phyloP scores from a whole-genome alignment of 192 early-diverging fungal species.

The Allomyces macrogynus region DNA sequence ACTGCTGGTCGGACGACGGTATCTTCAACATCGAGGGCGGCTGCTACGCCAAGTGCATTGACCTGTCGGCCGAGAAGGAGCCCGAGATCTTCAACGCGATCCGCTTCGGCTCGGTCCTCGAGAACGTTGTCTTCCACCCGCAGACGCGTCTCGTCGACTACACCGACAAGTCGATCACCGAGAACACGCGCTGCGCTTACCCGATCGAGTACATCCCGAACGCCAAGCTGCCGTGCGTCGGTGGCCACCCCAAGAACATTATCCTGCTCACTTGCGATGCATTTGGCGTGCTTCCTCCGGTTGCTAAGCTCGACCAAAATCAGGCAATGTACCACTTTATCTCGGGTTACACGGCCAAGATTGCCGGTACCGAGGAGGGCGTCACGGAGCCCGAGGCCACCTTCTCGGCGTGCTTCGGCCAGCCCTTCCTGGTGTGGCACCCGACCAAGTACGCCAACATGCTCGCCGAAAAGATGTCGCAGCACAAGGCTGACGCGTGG shows the following conservation, averaged over 20 bases:
- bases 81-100: conserved; percentile 97
- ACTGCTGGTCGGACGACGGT: conserved; percentile 94
- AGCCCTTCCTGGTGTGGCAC: conserved; percentile 94
- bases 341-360: conserved; percentile 93
- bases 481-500: conserved; percentile 74
- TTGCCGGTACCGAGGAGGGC: conserved; percentile 91
- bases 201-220: conserved; percentile 89
- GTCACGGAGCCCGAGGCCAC: conserved; percentile 78
- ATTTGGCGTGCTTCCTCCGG: conserved; percentile 87
- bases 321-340: conserved; percentile 98
- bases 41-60: conserved; percentile 96
- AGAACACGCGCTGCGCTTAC: conserved; percentile 93
- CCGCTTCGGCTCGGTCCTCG: conserved; percentile 75
- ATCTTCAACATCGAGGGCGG: conserved; percentile 99
- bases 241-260: conserved; percentile 82
- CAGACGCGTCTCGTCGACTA: conserved; percentile 61
- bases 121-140: conserved; percentile 76
- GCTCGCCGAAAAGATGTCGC: conserved; percentile 85
- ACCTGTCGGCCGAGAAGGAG: conserved; percentile 88
- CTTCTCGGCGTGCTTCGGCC: conserved; percentile 83
- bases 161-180: conserved; percentile 55
- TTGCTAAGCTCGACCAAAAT: conserved; percentile 60
- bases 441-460: conserved; percentile 88
- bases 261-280: conserved; percentile 92
- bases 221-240: conserved; percentile 80